phyloP scores from a whole-genome alignment of 371 early-diverging fungal genomes.

The Nematocida sp. region DNA sequence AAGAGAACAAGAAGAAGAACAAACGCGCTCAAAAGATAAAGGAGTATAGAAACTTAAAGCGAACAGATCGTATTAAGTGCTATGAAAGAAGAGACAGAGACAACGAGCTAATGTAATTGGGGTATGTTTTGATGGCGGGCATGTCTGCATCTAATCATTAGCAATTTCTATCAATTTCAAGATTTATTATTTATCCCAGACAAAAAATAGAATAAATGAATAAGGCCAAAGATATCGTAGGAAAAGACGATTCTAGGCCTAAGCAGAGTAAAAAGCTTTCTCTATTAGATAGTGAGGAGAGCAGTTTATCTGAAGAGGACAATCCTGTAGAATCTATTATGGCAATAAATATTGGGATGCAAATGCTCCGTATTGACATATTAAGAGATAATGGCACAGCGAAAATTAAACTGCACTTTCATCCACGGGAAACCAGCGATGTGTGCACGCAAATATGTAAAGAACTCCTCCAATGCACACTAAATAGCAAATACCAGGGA shows the following conservation, averaged over 20 bases:
- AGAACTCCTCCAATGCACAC: slow-evolving; percentile 14
- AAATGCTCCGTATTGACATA: neutral
- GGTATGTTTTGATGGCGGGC: too few relatives aligned
- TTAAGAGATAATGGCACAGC: too few relatives aligned
- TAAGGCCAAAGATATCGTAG: neutral
- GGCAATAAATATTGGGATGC: neutral
- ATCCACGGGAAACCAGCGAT: neutral
- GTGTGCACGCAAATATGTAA: slow-evolving; percentile 55
- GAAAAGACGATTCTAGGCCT: neutral
- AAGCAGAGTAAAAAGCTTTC: neutral
- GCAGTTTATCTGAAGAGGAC: neutral
- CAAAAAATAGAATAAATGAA: neutral
- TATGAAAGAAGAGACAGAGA: slow-evolving; percentile 37
- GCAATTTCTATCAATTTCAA: neutral
- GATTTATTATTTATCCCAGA: neutral
- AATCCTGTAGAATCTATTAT: neutral
- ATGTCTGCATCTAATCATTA: neutral
- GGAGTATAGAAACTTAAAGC: slow-evolving; percentile 42
- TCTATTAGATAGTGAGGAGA: neutral
- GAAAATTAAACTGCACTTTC: slow-evolving; percentile 29
- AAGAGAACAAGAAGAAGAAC: slow-evolving; percentile 30
- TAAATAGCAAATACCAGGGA: neutral
- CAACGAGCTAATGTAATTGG: neutral
- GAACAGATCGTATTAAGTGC: slow-evolving; percentile 25
- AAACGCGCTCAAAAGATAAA: slow-evolving; percentile 6